A percentile compares a stretch with the other conserved stretches of the same genome.
These are phyloP conservation scores for Rhytidhysteron rufulum DNA, from an alignment of 2,329 filamentous ascomycete genomes.

Conservation along the genomic window DNA sequence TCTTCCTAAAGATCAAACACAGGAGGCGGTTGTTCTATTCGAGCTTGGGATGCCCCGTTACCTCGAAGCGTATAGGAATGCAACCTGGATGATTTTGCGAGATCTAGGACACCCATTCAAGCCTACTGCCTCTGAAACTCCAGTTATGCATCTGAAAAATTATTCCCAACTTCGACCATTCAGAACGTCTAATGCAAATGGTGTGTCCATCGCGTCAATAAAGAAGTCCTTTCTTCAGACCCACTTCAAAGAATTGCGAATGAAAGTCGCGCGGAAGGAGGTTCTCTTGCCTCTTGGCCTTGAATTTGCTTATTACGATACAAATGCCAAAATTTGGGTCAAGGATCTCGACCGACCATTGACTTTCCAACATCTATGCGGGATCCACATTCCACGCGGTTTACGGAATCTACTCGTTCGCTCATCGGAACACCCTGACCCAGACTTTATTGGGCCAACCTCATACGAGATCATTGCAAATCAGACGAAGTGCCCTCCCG, in stretches of 20 bases:
- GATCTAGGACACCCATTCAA: conserved; percentile 24
- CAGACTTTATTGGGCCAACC: conserved; percentile 33
- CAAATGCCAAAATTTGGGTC: conserved; percentile 17
- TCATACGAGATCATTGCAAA: conserved; percentile 52
- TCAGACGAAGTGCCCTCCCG: conserved; percentile 41
- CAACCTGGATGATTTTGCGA: conserved; percentile 44
- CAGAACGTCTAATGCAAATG: conserved; percentile 32
- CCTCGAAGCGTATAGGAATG: conserved; percentile 45
- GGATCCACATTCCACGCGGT: conserved; percentile 11
- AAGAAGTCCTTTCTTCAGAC: conserved; percentile 42
- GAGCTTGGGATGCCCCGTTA: conserved; percentile 43
- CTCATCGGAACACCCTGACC: conserved; percentile 12
- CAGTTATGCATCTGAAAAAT: conserved; percentile 8
- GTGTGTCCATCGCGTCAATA: conserved; percentile 37
- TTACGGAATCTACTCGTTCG: conserved; percentile 27
- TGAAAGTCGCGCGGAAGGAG: conserved; percentile 19
- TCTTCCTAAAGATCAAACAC: conserved; percentile 33
- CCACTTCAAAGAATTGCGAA: conserved; percentile 38
- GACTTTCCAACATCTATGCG: conserved; percentile 27
- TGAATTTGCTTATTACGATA: conserved; percentile 27
- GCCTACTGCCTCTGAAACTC: conserved; percentile 4
- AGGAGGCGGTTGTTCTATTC: conserved; percentile 42
- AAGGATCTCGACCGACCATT: conserved; percentile 14
- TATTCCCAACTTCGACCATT: conserved; percentile 12
- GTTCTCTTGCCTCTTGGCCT: conserved; percentile 26